Evolutionary conservation across 805 yeast species (phyloP).

Genomic region (Phaffomyces opuntiae): DNA sequence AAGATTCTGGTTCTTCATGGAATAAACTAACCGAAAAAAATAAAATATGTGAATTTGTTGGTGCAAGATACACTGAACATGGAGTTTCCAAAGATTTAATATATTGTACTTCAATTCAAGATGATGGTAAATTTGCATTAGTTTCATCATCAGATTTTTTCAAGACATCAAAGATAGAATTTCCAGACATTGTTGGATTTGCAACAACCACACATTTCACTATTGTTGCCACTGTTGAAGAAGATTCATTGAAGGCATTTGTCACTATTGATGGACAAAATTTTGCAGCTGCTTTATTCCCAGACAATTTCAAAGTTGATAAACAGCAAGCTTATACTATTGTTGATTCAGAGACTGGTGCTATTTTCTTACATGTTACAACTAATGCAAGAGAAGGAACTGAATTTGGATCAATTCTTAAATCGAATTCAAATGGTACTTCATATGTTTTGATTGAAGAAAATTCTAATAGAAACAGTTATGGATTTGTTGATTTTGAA

Average conservation of each 20-base stretch:
- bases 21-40: constrained; percentile 42
- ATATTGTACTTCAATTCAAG: constrained; percentile 49
- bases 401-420: constrained; percentile 75
- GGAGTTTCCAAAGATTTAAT: constrained; percentile 43
- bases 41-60: constrained; percentile 59
- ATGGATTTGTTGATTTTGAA: constrained; percentile 86
- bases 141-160: constrained; percentile 19
- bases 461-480: constrained; percentile 66
- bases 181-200: constrained; percentile 63
- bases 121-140: constrained; percentile 25
- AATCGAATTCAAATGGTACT: constrained; percentile 90
- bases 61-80: constrained; percentile 33
- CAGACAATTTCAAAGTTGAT: constrained; percentile 54
- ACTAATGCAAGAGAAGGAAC: constrained; percentile 41
- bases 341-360: constrained; percentile 63
- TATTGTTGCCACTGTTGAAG: constrained; percentile 58
- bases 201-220: constrained; percentile 66
- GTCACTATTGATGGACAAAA: constrained; percentile 74
- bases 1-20: constrained; percentile 62
- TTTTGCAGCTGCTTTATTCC: constrained; percentile 78
- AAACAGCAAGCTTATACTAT: constrained; percentile 73
- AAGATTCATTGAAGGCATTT: constrained; percentile 50
- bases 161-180: constrained; percentile 28
- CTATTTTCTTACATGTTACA: constrained; percentile 80
- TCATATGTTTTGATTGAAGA: constrained; percentile 64